Evolutionary conservation across 1,284 basidiomycete genomes (phyloP).

Genomic region (Neolentinus lepideus): DNA sequence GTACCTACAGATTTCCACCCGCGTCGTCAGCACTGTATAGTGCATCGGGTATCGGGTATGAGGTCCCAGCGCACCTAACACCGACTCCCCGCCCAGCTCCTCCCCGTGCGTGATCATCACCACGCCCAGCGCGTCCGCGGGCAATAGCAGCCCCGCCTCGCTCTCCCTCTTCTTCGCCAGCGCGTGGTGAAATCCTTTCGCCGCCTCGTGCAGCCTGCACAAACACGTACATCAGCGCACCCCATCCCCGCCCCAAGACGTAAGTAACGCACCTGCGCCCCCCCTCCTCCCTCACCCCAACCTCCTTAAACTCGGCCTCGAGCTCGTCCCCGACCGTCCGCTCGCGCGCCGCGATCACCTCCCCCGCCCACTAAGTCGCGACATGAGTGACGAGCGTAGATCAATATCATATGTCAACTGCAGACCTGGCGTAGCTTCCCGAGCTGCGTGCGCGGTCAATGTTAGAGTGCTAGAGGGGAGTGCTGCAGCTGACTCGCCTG

Average conservation of each 20-base stretch:
- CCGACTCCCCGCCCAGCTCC: slow-evolving; percentile 67
- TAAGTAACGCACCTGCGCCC: slow-evolving; percentile 20
- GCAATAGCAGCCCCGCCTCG: slow-evolving; percentile 58
- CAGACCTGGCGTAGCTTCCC: slow-evolving; percentile 28
- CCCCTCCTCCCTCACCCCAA: slow-evolving; percentile 28
- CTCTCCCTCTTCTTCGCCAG: slow-evolving; percentile 63
- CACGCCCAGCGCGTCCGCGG: slow-evolving; percentile 73
- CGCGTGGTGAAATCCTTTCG: slow-evolving; percentile 52
- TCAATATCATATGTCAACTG: neutral
- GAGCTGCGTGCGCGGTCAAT: slow-evolving; percentile 16
- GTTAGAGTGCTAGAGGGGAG: too few species aligned
- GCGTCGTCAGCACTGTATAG: too few species aligned
- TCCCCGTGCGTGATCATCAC: slow-evolving; percentile 85
- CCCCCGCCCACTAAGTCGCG: slow-evolving; percentile 22
- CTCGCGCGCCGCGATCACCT: slow-evolving; percentile 28
- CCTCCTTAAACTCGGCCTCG: slow-evolving; percentile 27
- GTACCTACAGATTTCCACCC: slow-evolving; percentile 48
- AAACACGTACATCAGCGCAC: neutral
- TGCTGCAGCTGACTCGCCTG: slow-evolving; percentile 21
- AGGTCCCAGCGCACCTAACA: too few species aligned
- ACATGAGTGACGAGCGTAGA: neutral
- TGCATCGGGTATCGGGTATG: too few species aligned
- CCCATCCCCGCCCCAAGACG: neutral
- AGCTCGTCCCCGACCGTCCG: slow-evolving; percentile 30
- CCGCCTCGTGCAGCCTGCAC: slow-evolving; percentile 50